phyloP scores from a whole-genome alignment of 192 early-diverging fungal genomes.

The Coemansia sp. region DNA sequence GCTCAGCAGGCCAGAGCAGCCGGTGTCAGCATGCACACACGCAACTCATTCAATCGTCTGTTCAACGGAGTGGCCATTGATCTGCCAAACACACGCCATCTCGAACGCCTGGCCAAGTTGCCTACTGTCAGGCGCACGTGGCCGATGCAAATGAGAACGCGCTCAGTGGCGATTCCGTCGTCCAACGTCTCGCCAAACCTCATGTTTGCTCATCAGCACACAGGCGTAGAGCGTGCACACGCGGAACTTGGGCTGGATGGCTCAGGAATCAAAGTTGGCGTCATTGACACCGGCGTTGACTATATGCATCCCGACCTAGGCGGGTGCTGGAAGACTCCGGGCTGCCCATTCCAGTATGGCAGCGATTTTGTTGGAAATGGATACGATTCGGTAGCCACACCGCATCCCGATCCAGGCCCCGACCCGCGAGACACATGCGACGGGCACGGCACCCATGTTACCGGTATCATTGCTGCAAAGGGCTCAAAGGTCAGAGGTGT shows the following conservation, averaged over 20 bases:
- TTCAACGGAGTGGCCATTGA: slow-evolving; percentile 52
- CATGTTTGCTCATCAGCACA: slow-evolving; percentile 56
- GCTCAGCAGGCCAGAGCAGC: slow-evolving; percentile 11
- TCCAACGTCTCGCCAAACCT: slow-evolving; percentile 44
- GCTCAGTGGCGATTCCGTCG: slow-evolving; percentile 38
- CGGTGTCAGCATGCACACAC: slow-evolving; percentile 29
- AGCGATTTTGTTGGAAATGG: slow-evolving; percentile 62
- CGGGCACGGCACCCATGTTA: slow-evolving; percentile 65
- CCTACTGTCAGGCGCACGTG: slow-evolving; percentile 38
- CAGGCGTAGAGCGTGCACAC: slow-evolving; percentile 57
- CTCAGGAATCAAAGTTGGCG: slow-evolving; percentile 54
- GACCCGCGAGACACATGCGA: slow-evolving; percentile 61
- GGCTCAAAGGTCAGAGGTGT: slow-evolving; percentile 69
- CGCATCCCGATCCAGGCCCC: slow-evolving; percentile 46
- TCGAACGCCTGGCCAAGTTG: slow-evolving; percentile 30
- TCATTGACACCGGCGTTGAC: slow-evolving; percentile 54
- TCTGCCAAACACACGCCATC: slow-evolving; percentile 28
- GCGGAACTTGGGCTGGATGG: slow-evolving; percentile 58
- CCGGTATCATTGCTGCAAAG: slow-evolving; percentile 74
- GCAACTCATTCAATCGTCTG: slow-evolving; percentile 43
- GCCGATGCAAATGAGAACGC: slow-evolving; percentile 49
- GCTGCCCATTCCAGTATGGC: slow-evolving; percentile 62
- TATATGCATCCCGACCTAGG: slow-evolving; percentile 51
- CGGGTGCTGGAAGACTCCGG: slow-evolving; percentile 56
- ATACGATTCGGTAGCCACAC: slow-evolving; percentile 41